Conservation (phyloP, 2,329 filamentous ascomycete genomes). For the Teratosphaeria zuluensis region DNA sequence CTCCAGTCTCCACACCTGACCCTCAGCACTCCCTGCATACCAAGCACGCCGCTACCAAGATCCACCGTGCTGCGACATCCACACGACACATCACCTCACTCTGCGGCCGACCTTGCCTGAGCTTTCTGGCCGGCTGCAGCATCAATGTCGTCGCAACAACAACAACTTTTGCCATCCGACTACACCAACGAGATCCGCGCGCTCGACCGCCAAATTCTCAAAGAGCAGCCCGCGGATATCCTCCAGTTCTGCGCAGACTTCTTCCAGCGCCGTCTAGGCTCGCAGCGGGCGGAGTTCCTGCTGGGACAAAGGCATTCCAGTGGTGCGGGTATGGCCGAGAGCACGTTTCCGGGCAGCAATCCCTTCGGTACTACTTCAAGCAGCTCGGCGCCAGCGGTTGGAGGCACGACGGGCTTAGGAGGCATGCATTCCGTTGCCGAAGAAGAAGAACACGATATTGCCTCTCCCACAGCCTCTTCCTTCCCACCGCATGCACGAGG, state of each 20-base stretch:
- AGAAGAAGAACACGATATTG: constrained; percentile 64
- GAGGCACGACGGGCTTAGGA: constrained; percentile 17
- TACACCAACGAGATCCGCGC: constrained; percentile 54
- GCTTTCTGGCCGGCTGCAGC: background rate
- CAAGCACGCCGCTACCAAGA: background rate
- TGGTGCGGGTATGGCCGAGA: constrained; percentile 55
- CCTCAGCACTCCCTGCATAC: background rate
- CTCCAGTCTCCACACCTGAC: background rate
- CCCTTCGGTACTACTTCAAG: constrained; percentile 51
- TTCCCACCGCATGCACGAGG: constrained; percentile 28
- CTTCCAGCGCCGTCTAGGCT: constrained; percentile 56
- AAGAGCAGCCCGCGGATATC: constrained; percentile 51
- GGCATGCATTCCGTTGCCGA: constrained; percentile 58
- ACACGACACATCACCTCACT: background rate
- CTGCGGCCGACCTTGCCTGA: background rate
- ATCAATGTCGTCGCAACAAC: constrained; percentile 7
- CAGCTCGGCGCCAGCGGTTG: background rate
- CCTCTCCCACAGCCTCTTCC: constrained; percentile 55
- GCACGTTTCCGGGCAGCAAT: constrained; percentile 64
- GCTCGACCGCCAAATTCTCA: constrained; percentile 52
- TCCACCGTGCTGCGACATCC: background rate
- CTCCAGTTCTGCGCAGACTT: constrained; percentile 63
- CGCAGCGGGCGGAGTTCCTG: constrained; percentile 51
- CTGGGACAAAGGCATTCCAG: constrained; percentile 39
- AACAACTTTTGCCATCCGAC: constrained; percentile 37